Percentiles rank a stretch among this genome's conserved stretches.
Evolutionary conservation across 2,329 filamentous ascomycete genomes (phyloP).

Genomic region (Karstenula rhodostoma): DNA sequence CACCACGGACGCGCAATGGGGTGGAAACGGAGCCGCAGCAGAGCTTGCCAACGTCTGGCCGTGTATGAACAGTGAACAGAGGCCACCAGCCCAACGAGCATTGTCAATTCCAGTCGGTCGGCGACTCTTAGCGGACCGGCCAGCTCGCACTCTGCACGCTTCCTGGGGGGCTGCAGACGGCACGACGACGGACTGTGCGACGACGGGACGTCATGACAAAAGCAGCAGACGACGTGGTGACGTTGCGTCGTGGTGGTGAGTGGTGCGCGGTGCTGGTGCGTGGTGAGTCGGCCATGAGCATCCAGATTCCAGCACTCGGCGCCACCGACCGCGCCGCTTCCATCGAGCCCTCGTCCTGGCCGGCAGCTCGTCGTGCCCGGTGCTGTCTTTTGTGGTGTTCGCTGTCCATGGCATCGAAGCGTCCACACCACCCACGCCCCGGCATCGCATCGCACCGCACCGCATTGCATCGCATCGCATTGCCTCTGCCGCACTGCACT

Average conservation of each 20-base stretch:
- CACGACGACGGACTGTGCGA: too few species aligned
- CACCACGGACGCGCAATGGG: conserved; percentile 5
- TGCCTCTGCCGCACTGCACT: conserved; percentile 14
- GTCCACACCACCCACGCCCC: not conserved
- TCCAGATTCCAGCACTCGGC: conserved; percentile 16
- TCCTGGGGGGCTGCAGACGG: too few species aligned
- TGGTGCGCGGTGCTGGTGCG: too few species aligned
- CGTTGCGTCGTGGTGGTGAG: not conserved
- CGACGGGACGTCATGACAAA: conserved; percentile 14
- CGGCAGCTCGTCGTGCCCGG: too few species aligned
- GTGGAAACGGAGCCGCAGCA: conserved; percentile 2
- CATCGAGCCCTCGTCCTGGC: too few species aligned
- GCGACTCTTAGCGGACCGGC: conserved; percentile 10
- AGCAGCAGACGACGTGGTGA: conserved; percentile 10
- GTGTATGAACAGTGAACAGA: conserved; percentile 10
- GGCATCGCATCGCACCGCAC: conserved; percentile 12
- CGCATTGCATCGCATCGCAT: conserved; percentile 5
- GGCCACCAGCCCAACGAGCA: conserved; percentile 4
- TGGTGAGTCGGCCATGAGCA: not conserved
- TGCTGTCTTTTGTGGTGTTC: too few species aligned
- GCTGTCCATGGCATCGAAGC: conserved; percentile 21
- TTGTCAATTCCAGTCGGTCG: conserved; percentile 17
- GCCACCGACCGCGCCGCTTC: conserved; percentile 14
- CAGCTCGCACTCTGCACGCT: conserved; percentile 2
- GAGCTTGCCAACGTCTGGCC: conserved; percentile 8